Base-by-base conservation (phyloP, 129 eudicot species). In the Sambucus nigra region DNA sequence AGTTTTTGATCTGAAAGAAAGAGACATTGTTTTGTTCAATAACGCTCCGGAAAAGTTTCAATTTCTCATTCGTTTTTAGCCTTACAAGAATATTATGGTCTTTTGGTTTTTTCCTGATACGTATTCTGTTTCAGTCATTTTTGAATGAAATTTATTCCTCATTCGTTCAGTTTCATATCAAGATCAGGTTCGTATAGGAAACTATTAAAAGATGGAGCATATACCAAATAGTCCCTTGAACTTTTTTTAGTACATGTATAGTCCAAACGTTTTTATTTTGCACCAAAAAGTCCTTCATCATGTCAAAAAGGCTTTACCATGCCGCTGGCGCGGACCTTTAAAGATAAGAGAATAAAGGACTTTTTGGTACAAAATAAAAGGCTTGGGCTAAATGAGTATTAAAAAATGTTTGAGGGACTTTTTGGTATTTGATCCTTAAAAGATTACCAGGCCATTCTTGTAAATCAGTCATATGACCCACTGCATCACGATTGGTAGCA, bases 361-460 rank as follows among this genome's bases (percentile, higher is more conserved):
- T n/a, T n/a, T n/a, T n/a, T n/a, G n/a, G n/a, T n/a, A n/a, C n/a
- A n/a, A n/a, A n/a, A n/a, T n/a, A n/a, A n/a, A n/a, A n/a, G n/a
- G n/a, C n/a, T n/a, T n/a, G n/a, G n/a, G n/a, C n/a, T n/a, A n/a
- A n/a, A n/a, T n/a, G n/a, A n/a, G n/a, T n/a, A n/a, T n/a, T n/a
- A n/a, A n/a, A n/a, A n/a, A n/a, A n/a, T n/a, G n/a, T n/a, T n/a
- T n/a, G n/a, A n/a, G n/a, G n/a, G n/a, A n/a, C n/a, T n/a, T n/a
- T n/a, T n/a, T n/a, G n/a, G n/a, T n/a, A n/a, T n/a, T n/a, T n/a
- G n/a, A n/a, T n/a, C n/a, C n/a, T n/a, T n/a, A n/a, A n/a, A n/a
- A n/a, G n/a, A 50, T 39, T 75, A 76, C 96, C 94, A 42, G 95
- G 98, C 94, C 98, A 91, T 74, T 85, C 98, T 79, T 85, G 98